These are phyloP conservation scores for Leccinum disarticulatum DNA, from an alignment of 768 basidiomycete species.

Conservation along the genomic window DNA sequence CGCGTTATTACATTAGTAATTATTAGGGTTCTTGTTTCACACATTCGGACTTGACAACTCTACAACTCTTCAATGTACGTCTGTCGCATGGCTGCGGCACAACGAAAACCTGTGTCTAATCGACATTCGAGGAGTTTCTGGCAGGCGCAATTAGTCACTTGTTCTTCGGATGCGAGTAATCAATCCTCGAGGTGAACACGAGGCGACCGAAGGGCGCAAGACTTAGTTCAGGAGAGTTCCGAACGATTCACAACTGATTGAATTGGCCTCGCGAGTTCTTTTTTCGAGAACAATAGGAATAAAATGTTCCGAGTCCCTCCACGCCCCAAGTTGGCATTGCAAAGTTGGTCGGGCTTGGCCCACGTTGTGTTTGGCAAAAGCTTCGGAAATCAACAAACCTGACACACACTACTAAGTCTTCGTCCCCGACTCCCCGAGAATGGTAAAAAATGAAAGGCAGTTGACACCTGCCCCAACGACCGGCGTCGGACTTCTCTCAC, in stretches of 20 bases:
- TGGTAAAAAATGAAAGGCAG: constrained; percentile 29
- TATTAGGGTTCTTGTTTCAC: background rate
- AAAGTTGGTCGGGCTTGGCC: no score
- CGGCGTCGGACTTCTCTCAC: constrained; percentile 26
- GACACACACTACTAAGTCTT: no score
- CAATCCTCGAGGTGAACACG: constrained; percentile 24
- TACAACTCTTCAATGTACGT: background rate
- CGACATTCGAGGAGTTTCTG: background rate
- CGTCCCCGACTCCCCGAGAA: constrained; percentile 1
- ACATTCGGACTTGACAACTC: background rate
- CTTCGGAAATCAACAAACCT: constrained; percentile 20
- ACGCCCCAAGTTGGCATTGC: background rate
- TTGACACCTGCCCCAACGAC: constrained; percentile 14
- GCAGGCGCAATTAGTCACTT: constrained; percentile 6
- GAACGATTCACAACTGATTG: background rate
- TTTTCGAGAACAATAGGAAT: no score
- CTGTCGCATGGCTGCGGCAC: background rate
- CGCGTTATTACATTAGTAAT: background rate
- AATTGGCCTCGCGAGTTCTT: background rate
- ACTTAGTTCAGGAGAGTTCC: no score
- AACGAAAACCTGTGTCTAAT: background rate
- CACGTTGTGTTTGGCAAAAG: constrained; percentile 27
- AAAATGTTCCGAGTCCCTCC: no score
- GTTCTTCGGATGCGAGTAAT: constrained; percentile 7
- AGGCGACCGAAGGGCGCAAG: constrained; percentile 17